Percentiles rank a stretch among this genome's conserved stretches.
Evolutionary conservation across 805 yeast species (phyloP).

Genomic region (Ogataea thermomethanolica): DNA sequence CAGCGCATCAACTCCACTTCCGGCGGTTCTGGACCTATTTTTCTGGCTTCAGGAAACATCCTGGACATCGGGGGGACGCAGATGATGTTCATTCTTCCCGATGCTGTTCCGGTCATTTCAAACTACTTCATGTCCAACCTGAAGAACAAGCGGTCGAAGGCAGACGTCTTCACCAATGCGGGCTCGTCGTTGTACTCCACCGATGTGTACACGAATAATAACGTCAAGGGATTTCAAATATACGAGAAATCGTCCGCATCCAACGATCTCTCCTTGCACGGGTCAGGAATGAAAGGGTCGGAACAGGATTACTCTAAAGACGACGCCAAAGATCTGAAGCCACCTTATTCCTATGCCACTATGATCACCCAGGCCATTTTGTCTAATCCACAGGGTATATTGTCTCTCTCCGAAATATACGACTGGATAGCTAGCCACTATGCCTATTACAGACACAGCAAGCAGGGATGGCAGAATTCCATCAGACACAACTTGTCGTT

Average conservation of each 20-base stretch:
- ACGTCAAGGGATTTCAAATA: constrained; percentile 51
- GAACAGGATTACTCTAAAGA: constrained; percentile 74
- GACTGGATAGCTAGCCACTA: constrained; percentile 85
- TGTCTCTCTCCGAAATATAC: constrained; percentile 88
- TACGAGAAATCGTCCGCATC: constrained; percentile 38
- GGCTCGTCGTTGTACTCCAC: constrained; percentile 14
- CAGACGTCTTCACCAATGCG: constrained; percentile 15
- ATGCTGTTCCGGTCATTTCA: constrained; percentile 69
- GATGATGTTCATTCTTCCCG: constrained; percentile 98
- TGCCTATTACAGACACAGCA: constrained; percentile 87
- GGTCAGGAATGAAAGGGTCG: constrained; percentile 13
- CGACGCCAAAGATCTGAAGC: constrained; percentile 89
- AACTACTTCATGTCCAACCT: constrained; percentile 41
- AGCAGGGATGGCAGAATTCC: constrained; percentile 98
- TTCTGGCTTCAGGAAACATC: constrained; percentile 81
- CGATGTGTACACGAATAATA: constrained; percentile 21
- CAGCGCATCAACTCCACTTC: constrained; percentile 39
- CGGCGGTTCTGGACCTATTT: constrained; percentile 40
- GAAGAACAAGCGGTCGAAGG: constrained; percentile 24
- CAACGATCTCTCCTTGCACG: constrained; percentile 10
- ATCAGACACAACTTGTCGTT: constrained; percentile 92
- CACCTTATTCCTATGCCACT: constrained; percentile 95
- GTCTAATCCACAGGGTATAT: constrained; percentile 80
- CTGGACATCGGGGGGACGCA: constrained; percentile 96
- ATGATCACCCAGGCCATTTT: constrained; percentile 97